These are phyloP conservation scores for Beauveria brongniartii DNA, from an alignment of 2,329 filamentous ascomycete species.

Conservation along the genomic window DNA sequence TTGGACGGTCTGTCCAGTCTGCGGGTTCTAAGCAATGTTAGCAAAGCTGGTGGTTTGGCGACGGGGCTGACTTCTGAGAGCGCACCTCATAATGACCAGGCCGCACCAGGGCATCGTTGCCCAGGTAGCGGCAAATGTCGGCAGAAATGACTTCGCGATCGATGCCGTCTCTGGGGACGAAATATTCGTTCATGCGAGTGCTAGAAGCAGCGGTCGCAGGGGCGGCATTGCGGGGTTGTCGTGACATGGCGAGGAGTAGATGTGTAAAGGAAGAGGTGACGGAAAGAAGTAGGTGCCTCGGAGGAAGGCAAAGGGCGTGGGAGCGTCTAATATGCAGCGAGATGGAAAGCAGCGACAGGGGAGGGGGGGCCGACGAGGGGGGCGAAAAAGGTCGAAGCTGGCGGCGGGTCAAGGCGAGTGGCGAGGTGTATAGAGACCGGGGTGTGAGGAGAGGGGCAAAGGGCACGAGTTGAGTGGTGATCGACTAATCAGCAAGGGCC, in stretches of 20 bases:
- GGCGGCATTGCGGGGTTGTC: constrained; percentile 30
- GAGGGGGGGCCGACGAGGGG: background rate
- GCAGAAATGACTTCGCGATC: constrained; percentile 77
- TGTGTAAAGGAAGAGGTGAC: background rate
- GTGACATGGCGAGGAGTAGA: constrained; percentile 27
- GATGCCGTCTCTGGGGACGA: constrained; percentile 72
- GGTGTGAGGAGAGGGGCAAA: background rate
- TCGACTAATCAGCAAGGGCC: background rate
- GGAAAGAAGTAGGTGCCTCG: background rate
- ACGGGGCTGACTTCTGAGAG: constrained; percentile 13
- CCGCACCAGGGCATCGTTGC: constrained; percentile 72
- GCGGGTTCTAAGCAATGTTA: constrained; percentile 36
- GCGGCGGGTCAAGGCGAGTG: background rate
- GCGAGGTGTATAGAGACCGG: background rate
- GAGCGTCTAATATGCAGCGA: constrained; percentile 2
- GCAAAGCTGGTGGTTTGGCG: background rate
- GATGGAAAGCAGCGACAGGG: background rate
- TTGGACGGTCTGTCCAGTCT: constrained; percentile 52
- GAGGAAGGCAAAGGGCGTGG: background rate
- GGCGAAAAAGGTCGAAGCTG: constrained; percentile 1
- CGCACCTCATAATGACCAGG: constrained; percentile 66
- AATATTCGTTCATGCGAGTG: constrained; percentile 66
- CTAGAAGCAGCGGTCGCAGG: constrained; percentile 28
- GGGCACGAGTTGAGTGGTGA: background rate
- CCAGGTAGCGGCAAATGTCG: constrained; percentile 76